Percentiles rank a stretch among this genome's conserved stretches.
Evolutionary conservation across 2,329 filamentous ascomycete species (phyloP).

Genomic region (Aureobasidium melanogenum): DNA sequence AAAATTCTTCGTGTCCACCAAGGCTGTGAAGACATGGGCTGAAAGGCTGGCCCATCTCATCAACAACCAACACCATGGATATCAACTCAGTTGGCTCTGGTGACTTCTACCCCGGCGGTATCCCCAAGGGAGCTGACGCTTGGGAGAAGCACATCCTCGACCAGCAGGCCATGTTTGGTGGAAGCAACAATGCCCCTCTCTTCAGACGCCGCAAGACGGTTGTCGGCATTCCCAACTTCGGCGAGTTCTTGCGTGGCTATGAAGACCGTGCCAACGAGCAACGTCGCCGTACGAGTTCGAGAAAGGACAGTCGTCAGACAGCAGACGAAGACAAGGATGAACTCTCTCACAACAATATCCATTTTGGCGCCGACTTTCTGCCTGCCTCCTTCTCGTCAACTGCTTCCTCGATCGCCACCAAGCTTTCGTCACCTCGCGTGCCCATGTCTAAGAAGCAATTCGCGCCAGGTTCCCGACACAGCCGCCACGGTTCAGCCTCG

Average conservation of each 20-base stretch:
- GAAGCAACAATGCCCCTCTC: neutral
- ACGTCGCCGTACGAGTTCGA: neutral
- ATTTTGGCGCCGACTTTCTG: neutral
- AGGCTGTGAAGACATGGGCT: constrained; percentile 3
- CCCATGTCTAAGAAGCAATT: constrained; percentile 1
- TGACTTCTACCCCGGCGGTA: neutral
- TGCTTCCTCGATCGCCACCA: neutral
- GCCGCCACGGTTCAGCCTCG: neutral
- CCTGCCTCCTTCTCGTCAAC: neutral
- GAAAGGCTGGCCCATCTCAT: neutral
- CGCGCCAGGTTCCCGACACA: neutral
- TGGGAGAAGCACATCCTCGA: constrained; percentile 1
- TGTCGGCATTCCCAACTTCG: neutral
- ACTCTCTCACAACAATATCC: neutral
- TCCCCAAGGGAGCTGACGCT: neutral
- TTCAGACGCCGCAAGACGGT: neutral
- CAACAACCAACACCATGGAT: constrained; percentile 1
- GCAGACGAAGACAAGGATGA: neutral
- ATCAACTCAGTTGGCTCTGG: neutral
- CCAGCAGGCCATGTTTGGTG: constrained; percentile 2
- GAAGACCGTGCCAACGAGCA: neutral
- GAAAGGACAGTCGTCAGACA: neutral
- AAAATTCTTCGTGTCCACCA: neutral
- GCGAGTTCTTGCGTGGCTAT: neutral
- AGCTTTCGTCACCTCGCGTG: neutral